A percentile compares a stretch with the other conserved stretches of the same genome.
Conservation (phyloP, 1,284 basidiomycete species). For the Omphalotus olearius region DNA sequence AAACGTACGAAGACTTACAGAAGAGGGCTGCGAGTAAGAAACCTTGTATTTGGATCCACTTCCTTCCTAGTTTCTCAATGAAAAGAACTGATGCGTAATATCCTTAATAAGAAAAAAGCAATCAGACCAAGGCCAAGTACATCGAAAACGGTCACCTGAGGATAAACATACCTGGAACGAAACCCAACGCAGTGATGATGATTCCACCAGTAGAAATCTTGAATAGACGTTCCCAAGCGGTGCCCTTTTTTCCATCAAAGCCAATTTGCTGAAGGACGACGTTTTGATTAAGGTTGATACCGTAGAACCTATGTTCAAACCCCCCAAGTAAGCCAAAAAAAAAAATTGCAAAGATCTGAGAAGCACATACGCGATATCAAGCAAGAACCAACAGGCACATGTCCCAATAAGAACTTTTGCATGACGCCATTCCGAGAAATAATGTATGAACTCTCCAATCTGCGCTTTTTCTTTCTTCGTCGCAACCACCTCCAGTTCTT, state of each 20-base stretch:
- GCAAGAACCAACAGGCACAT: constrained; percentile 17
- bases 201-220: constrained; percentile 47
- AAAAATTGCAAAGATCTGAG: neutral
- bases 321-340: neutral
- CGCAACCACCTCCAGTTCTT: constrained; percentile 17
- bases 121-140: too few species aligned
- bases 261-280: constrained; percentile 53
- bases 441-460: constrained; percentile 22
- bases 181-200: constrained; percentile 55
- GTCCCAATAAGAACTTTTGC: constrained; percentile 17
- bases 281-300: constrained; percentile 64
- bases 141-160: too few species aligned
- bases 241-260: constrained; percentile 42
- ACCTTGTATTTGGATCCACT: constrained; percentile 63
- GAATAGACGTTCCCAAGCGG: constrained; percentile 49
- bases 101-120: too few species aligned
- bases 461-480: constrained; percentile 36
- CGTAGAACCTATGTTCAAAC: constrained; percentile 44
- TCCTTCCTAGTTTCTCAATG: constrained; percentile 58
- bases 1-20: constrained; percentile 28
- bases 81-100: constrained; percentile 56
- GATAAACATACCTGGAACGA: constrained; percentile 47
- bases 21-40: constrained; percentile 59
- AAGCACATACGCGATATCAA: constrained; percentile 17
- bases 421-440: constrained; percentile 18